Percentiles rank a stretch among this genome's conserved stretches.
These are phyloP conservation scores for Sporormia fimetaria DNA, from an alignment of 495 filamentous ascomycete genomes.

Conservation along the genomic window DNA sequence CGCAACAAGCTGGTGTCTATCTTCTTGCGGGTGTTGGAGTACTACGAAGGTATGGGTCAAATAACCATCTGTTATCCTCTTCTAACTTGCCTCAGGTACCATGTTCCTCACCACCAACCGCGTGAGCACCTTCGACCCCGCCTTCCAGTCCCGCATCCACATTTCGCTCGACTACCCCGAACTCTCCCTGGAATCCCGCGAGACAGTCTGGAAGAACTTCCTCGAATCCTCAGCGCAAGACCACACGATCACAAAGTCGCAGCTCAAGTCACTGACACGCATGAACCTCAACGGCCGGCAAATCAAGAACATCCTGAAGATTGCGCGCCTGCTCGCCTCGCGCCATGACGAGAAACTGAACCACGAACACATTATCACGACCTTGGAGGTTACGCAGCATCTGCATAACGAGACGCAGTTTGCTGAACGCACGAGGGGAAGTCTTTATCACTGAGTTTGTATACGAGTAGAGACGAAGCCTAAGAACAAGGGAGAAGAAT, in stretches of 20 bases:
- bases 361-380: conserved; percentile 37
- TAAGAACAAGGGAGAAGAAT: too few species aligned
- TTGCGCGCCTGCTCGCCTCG: conserved; percentile 37
- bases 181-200: conserved; percentile 27
- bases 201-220: conserved; percentile 39
- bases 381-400: conserved; percentile 39
- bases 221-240: conserved; percentile 24
- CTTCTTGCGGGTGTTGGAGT: conserved; percentile 43
- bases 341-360: conserved; percentile 32
- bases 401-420: conserved; percentile 29
- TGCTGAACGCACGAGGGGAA: conserved; percentile 11
- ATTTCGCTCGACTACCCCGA: conserved; percentile 35
- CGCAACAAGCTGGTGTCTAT: conserved; percentile 36
- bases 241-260: conserved; percentile 33
- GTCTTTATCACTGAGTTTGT: conserved; percentile 11
- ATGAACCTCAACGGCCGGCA: conserved; percentile 49
- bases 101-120: conserved; percentile 34
- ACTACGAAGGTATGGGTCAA: conserved; percentile 44
- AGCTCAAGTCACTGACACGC: conserved; percentile 35
- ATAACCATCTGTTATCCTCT: conserved; percentile 19
- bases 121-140: conserved; percentile 32
- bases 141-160: conserved; percentile 36
- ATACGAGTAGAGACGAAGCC: too few species aligned
- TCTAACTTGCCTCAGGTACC: conserved; percentile 32
- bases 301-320: conserved; percentile 57